Conservation (phyloP, 2,329 filamentous ascomycete species). For the Apiospora arundinis region DNA sequence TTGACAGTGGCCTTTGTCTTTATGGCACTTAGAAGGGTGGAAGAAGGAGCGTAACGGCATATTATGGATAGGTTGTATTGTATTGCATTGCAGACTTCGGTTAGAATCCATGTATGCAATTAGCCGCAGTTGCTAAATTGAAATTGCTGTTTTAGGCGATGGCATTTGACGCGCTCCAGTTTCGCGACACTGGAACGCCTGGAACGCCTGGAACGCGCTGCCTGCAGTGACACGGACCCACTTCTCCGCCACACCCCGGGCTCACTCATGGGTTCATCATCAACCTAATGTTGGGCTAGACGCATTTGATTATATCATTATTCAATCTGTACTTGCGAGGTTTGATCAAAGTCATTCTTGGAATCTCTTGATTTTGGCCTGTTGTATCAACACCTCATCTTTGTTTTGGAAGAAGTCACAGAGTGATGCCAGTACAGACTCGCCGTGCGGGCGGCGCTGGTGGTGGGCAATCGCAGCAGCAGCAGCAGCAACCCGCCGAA, state of each 20-base stretch:
- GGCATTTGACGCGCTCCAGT: not conserved
- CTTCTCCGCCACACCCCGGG: constrained; percentile 9
- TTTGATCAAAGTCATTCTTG: not conserved
- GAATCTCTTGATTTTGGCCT: not conserved
- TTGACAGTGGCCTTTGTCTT: too few species aligned
- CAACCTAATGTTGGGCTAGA: constrained; percentile 1
- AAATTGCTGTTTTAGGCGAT: constrained; percentile 11
- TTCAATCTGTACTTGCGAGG: not conserved
- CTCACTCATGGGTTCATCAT: not conserved
- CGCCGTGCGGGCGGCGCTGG: not conserved
- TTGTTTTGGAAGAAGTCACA: not conserved
- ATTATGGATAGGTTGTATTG: too few species aligned
- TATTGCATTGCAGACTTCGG: too few species aligned
- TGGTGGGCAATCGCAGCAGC: not conserved
- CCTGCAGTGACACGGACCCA: not conserved
- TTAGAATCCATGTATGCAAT: not conserved
- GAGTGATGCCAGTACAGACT: constrained; percentile 20
- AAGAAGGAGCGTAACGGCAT: too few species aligned
- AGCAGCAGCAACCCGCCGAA: constrained; percentile 1
- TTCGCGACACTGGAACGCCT: not conserved
- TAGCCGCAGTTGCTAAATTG: not conserved
- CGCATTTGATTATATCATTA: not conserved
- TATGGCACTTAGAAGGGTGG: too few species aligned
- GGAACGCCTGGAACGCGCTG: constrained; percentile 7
- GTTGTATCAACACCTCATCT: not conserved